These are phyloP conservation scores for Conringia planisiliqua DNA, from an alignment of 345 rosid genomes.

Conservation along the genomic window DNA sequence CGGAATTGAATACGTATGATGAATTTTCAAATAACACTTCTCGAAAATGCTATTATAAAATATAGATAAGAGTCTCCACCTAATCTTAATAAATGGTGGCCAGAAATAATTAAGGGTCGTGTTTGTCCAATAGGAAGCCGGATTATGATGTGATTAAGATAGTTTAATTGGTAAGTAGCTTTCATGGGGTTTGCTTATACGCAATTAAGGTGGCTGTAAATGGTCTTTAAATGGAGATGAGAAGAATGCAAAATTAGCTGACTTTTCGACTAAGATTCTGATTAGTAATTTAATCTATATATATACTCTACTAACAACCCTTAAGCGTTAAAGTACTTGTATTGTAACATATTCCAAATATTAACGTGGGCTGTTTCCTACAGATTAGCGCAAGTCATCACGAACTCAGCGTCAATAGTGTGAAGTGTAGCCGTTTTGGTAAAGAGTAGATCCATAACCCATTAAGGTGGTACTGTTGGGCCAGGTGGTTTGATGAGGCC, in stretches of 20 bases:
- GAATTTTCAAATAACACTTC: conserved; percentile 8
- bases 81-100: conserved; percentile 23
- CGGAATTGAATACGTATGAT: background rate
- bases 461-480: too few relatives aligned
- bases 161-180: conserved; percentile 18
- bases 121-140: conserved; percentile 21
- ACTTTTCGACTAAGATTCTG: background rate
- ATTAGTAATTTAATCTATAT: background rate
- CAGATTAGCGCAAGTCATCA: too few relatives aligned
- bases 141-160: conserved; percentile 22
- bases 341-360: too few relatives aligned
- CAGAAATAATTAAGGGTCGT: background rate
- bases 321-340: background rate
- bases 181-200: conserved; percentile 16
- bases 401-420: too few relatives aligned
- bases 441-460: too few relatives aligned
- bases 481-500: too few relatives aligned
- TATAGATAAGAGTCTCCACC: conserved; percentile 6
- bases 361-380: too few relatives aligned
- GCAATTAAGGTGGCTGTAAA: conserved; percentile 22
- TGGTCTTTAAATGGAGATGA: background rate
- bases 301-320: too few relatives aligned
- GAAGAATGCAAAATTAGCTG: background rate
- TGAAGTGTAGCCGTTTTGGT: too few relatives aligned
- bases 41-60: background rate